phyloP scores from a whole-genome alignment of 176 grass and related monocot species.

The Musa itinerans region DNA sequence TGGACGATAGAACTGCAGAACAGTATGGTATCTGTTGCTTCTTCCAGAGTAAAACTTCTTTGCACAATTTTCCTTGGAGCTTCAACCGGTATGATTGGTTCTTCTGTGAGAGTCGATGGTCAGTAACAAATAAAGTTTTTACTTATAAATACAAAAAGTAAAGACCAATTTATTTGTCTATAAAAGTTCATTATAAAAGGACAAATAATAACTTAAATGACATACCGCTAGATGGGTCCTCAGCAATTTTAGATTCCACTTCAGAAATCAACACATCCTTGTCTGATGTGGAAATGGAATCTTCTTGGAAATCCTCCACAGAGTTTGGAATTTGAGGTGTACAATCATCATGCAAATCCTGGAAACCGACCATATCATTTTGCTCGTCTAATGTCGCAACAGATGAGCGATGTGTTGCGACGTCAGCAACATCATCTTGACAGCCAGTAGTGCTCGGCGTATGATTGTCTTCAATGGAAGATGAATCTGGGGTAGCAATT shows the following conservation, averaged over 20 bases:
- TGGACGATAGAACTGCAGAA: slow-evolving; percentile 22
- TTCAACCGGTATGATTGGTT: background rate
- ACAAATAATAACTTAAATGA: background rate
- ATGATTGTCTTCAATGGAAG: background rate
- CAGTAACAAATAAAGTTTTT: no score
- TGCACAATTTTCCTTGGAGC: background rate
- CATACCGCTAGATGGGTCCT: slow-evolving; percentile 30
- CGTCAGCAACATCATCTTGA: slow-evolving; percentile 22
- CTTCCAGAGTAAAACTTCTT: slow-evolving; percentile 12
- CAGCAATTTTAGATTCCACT: slow-evolving; percentile 29
- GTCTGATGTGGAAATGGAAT: slow-evolving; percentile 34
- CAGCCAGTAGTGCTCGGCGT: background rate
- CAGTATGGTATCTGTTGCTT: slow-evolving; percentile 18
- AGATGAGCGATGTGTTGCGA: background rate
- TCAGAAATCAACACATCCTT: slow-evolving; percentile 41
- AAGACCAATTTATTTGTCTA: background rate
- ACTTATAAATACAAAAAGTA: background rate
- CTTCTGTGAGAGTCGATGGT: background rate
- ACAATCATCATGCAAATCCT: slow-evolving; percentile 34
- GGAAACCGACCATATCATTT: slow-evolving; percentile 11
- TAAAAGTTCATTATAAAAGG: background rate
- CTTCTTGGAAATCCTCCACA: slow-evolving; percentile 37
- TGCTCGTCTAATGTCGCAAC: background rate
- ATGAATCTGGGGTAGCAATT: background rate
- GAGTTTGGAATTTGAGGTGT: slow-evolving; percentile 28